These are phyloP conservation scores for Mediolabrus comicus DNA, from an alignment of 108 stramenopile species.

Conservation along the genomic window DNA sequence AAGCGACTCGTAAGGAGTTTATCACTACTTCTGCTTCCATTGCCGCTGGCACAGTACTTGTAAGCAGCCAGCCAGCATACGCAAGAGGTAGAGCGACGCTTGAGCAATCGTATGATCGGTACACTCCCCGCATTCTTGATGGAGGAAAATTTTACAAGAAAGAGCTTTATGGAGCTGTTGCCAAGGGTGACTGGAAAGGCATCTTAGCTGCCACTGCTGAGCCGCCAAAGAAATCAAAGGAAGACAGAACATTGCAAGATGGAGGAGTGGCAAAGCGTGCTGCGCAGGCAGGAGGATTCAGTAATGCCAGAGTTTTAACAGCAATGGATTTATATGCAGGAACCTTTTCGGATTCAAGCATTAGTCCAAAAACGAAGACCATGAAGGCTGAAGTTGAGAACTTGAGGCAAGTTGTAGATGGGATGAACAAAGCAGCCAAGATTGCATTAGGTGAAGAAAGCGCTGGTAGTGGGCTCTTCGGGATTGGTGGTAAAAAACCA, in stretches of 20 bases:
- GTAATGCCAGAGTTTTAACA: constrained; percentile 66
- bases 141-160: constrained; percentile 71
- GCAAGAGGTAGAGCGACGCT: constrained; percentile 79
- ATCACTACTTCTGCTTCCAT: constrained; percentile 18
- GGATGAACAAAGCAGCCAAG: constrained; percentile 56
- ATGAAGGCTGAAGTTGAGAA: constrained; percentile 69
- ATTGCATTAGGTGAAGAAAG: constrained; percentile 72
- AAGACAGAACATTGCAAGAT: constrained; percentile 68
- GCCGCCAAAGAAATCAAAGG: constrained; percentile 73
- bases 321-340: constrained; percentile 74
- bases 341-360: constrained; percentile 75
- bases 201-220: constrained; percentile 63
- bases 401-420: constrained; percentile 50
- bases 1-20: constrained; percentile 2
- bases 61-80: constrained; percentile 34
- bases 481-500: constrained; percentile 58
- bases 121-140: constrained; percentile 72
- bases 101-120: constrained; percentile 73
- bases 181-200: constrained; percentile 61
- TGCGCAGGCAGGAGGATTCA: constrained; percentile 73
- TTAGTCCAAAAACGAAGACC: constrained; percentile 70
- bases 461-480: constrained; percentile 61
- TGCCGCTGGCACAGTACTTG: constrained; percentile 1
- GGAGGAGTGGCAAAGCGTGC: constrained; percentile 77
- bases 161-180: constrained; percentile 52